phyloP scores from a whole-genome alignment of 768 basidiomycete species.

The Pleurotus ostreatus region DNA sequence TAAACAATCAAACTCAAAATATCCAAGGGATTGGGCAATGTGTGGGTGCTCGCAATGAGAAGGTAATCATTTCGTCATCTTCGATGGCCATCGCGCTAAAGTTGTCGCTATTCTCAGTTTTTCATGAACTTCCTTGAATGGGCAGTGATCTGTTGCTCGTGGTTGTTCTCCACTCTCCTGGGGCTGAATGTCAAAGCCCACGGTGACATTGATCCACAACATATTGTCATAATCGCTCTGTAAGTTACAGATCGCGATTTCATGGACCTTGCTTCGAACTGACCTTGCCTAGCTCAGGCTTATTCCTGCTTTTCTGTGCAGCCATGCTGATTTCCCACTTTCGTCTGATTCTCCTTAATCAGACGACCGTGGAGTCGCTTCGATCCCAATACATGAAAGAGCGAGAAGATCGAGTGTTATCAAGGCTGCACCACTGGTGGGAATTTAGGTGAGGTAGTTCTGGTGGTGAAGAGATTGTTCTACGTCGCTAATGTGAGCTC shows the following conservation, averaged over 20 bases:
- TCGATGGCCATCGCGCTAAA: background rate
- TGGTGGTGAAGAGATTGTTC: background rate
- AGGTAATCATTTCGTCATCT: conserved; percentile 35
- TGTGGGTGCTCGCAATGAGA: conserved; percentile 89
- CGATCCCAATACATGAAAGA: conserved; percentile 54
- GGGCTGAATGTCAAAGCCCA: conserved; percentile 39
- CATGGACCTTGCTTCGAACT: background rate
- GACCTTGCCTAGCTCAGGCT: conserved; percentile 42
- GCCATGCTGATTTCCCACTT: conserved; percentile 57
- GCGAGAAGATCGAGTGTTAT: conserved; percentile 51
- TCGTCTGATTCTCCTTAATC: conserved; percentile 54
- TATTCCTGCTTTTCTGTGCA: conserved; percentile 71
- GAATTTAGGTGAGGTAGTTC: conserved; percentile 43
- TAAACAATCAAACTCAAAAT: background rate
- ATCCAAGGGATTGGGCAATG: conserved; percentile 88
- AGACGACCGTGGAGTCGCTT: conserved; percentile 82
- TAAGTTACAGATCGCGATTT: conserved; percentile 32
- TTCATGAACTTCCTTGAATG: conserved; percentile 81
- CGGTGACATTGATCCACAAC: conserved; percentile 53
- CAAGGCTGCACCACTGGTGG: conserved; percentile 49
- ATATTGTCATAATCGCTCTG: conserved; percentile 72
- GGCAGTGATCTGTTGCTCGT: conserved; percentile 53
- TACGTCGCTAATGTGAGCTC: background rate
- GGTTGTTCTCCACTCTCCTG: conserved; percentile 59
- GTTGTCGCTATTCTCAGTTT: conserved; percentile 41